Evolutionary conservation across 176 grass and related monocot genomes (phyloP), one percentile per base, ranked within the genome.

Genomic region (Oryza coarctata): DNA sequence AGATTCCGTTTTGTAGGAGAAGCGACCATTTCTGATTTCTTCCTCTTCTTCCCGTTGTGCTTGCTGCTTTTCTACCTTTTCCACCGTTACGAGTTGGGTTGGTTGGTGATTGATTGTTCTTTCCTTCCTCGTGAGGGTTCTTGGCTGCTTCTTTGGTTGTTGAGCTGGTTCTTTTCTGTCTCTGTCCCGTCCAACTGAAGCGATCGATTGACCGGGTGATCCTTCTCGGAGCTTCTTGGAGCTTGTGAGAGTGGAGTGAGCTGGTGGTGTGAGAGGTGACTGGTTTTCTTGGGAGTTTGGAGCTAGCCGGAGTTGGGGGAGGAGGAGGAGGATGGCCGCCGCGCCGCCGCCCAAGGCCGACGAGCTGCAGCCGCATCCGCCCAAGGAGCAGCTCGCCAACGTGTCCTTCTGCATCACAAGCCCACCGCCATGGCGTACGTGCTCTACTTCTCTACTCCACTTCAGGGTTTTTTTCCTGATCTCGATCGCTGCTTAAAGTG

Each of bases 351-450:
- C 93, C 67, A 99, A 99, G 96, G 58, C 85, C 68, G 96, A 99
- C 39, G 96, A 99, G 89, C 79, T 99, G 65, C 91, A 90, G 64
- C 91, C 96, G 68, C 93, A 95, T 50, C 93, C 90, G 62, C 85
- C 87, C 57, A 99, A 88, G 91, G 96, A 99, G 84, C 96, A 99
- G 91, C 70, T 99, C 32, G 63, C 92, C 40, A 49, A 31, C 77
- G 85, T 99, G 10, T 83, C 93, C 65, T 99, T 85, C 84, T 99
- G 96, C 73, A 95, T 99, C 85, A 95, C 91, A 10, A 99, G 96
- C 63, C 96, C 96, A 50, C 96, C 96, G 63, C 93, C 91, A 63
- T 94, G 93, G 96, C 96, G 96, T 99, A 86, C 88, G 90, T 86
- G 44, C 73, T 55, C 27, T 39, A 17, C 39, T 88, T 43, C 70